Evolutionary conservation across 2,329 filamentous ascomycete species (phyloP).

Genomic region (Claviceps sp.): DNA sequence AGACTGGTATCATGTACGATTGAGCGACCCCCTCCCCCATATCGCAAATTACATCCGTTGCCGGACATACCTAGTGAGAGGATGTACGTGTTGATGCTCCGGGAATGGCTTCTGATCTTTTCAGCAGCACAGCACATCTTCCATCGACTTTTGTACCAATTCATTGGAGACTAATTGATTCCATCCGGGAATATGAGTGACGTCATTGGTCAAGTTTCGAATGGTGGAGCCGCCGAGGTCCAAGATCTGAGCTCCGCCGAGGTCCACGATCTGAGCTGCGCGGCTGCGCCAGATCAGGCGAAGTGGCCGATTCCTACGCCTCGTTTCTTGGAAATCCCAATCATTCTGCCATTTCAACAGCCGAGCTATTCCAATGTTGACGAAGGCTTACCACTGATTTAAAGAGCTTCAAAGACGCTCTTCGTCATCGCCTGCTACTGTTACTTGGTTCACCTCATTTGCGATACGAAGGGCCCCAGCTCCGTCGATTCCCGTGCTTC

Average conservation of each 20-base stretch:
- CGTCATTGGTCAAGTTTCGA: no score
- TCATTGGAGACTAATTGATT: no score
- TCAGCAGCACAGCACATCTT: no score
- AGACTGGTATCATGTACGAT: no score
- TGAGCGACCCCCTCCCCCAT: no score
- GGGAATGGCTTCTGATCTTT: no score
- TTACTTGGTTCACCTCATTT: background rate
- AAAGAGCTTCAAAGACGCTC: no score
- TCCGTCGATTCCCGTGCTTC: background rate
- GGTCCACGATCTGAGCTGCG: background rate
- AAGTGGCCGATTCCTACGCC: background rate
- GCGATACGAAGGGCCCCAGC: background rate
- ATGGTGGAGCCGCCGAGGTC: background rate
- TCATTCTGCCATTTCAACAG: background rate
- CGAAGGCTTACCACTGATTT: background rate
- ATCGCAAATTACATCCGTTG: no score
- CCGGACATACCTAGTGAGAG: no score
- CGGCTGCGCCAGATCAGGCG: slow-evolving; percentile 1
- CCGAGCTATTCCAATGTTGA: background rate
- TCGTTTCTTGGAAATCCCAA: background rate
- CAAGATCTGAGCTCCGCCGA: background rate
- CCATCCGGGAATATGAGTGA: no score
- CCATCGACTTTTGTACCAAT: no score
- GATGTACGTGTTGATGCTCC: no score
- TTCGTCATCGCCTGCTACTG: background rate